Evolutionary conservation across 2,329 filamentous ascomycete species (phyloP).

Genomic region (Aspergillus pseudoglaucus): DNA sequence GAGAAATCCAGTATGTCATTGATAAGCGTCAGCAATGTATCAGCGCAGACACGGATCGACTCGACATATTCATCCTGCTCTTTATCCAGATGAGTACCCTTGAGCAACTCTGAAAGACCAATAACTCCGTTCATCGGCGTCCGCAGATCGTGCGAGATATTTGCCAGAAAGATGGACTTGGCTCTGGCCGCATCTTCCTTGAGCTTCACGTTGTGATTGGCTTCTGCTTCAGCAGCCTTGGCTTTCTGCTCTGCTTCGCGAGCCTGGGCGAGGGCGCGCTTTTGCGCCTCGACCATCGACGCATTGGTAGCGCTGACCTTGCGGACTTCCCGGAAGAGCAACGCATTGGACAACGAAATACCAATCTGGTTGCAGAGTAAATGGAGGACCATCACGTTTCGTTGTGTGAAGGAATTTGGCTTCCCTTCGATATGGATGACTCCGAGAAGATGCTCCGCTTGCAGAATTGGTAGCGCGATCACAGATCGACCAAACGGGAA

Average conservation of each 20-base stretch:
- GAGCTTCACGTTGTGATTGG: slow-evolving; percentile 58
- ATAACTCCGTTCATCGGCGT: slow-evolving; percentile 94
- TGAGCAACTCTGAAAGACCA: slow-evolving; percentile 61
- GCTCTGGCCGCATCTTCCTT: slow-evolving; percentile 62
- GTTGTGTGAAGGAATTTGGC: slow-evolving; percentile 58
- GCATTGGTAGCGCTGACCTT: slow-evolving; percentile 58
- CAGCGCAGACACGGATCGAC: slow-evolving; percentile 59
- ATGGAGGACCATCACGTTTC: slow-evolving; percentile 46
- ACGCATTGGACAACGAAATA: slow-evolving; percentile 58
- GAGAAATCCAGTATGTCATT: slow-evolving; percentile 90
- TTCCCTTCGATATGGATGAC: slow-evolving; percentile 58
- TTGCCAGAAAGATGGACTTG: slow-evolving; percentile 95
- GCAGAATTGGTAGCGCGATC: slow-evolving; percentile 57
- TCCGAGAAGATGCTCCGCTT: slow-evolving; percentile 54
- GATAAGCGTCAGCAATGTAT: slow-evolving; percentile 77
- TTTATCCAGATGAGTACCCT: slow-evolving; percentile 48
- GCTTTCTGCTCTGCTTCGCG: slow-evolving; percentile 58
- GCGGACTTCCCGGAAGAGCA: slow-evolving; percentile 56
- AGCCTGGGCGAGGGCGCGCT: slow-evolving; percentile 55
- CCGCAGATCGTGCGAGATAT: slow-evolving; percentile 81
- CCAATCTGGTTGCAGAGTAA: slow-evolving; percentile 59
- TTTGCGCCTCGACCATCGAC: slow-evolving; percentile 61
- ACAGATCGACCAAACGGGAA: slow-evolving; percentile 55
- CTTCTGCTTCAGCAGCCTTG: slow-evolving; percentile 58
- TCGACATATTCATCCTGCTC: slow-evolving; percentile 59